Evolutionary conservation across 371 early-diverging fungal species (phyloP), one percentile per base, ranked within the genome.

Genomic region (Lichtheimia ramosa): DNA sequence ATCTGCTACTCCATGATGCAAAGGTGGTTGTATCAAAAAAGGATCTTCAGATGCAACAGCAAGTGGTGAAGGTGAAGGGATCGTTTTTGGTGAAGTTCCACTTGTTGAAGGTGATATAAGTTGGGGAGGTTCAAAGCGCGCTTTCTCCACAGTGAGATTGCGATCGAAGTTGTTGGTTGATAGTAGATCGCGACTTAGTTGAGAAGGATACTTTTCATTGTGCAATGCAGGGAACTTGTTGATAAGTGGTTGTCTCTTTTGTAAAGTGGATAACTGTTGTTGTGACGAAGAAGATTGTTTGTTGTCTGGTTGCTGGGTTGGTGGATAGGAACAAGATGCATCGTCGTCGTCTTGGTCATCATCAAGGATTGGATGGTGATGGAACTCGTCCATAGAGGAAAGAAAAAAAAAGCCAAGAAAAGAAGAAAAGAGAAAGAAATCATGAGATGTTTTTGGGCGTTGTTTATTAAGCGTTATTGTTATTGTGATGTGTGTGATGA

Each of bases 221-320:
- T 59, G 66, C 25, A 70, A 51, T n/a, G 66, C 64, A 46, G 71
- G 64, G 49, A 66, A 66, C 62, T 66, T 65, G 54, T 64, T 69
- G 48, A 69, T 50, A 34, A 12, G 34, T 1, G 21, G 21, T 51
- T 51, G 24, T 24, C 51, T 20, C 18, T 34, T 20, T n/a, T 43
- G 15, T 5, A 13, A 14, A 15, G n/a, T 34, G 52, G 52, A 25
- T 25, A 34, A 23, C 21, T 56, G 56, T 2, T 23, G 56, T 56
- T 7, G 56, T 52, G 53, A n/a, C 2, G 52, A 28, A n/a, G 28
- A 28, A 25, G 23, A 18, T 52, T 23, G 34, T 34, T 34, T 10
- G 10, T 34, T 34, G 34, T 34, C 34, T 28, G 34, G n/a, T 55
- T 16, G 54, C 15, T 16, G 43, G 54, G 18, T 41, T 34, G 43